Base-by-base conservation (phyloP, 441 rosid species). In the Mallotus repandus region DNA sequence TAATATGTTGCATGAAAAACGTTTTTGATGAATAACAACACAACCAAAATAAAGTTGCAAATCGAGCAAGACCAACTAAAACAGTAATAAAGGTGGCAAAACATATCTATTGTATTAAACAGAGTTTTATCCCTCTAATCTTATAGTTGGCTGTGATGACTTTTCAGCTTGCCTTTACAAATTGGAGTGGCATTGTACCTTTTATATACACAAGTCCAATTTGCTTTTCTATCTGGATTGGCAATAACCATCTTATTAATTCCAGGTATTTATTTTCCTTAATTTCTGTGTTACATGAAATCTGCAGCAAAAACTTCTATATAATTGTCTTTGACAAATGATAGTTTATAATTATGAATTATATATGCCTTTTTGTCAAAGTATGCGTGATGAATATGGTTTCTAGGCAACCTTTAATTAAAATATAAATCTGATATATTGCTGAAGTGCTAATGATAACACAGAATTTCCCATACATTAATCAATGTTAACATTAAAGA, bases 91-190 rank as follows among this genome's bases (percentile, higher is more conserved):
- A 9, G 32, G 11, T 63, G 67, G 25, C 12, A 1, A 43, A 29
- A 29, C 43, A 43, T 14, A 38, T 63, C 52, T 43, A 9, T 63
- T 43, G 52, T 63, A 19, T 63, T 12, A 16, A 45, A 63, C 29
- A 10, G 16, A 49, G 52, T 54, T 54, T 0, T 54, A 7, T 18
- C 2, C 57, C 57, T 54, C 19, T 54, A 54, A 18, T 6, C 18
- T 7, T 19, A 54, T 54, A 41, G 61, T 22, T 58, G 56, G 19
- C 64, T 79, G 52, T 35, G 22, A 57, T 74, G 32, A 29, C 59
- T 8, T 86, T 84, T 85, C 98, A 95, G 97, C 89, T 80, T 95
- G 86, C 99, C 98, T 77, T 78, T 95, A 81, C 99, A 95, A 86
- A 92, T 95, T 77, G 98, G 96, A 66, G 75, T 92, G 74, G 96